Evolutionary conservation across 1,139 yeast genomes (phyloP).

Genomic region (Eremothecium gossypii): DNA sequence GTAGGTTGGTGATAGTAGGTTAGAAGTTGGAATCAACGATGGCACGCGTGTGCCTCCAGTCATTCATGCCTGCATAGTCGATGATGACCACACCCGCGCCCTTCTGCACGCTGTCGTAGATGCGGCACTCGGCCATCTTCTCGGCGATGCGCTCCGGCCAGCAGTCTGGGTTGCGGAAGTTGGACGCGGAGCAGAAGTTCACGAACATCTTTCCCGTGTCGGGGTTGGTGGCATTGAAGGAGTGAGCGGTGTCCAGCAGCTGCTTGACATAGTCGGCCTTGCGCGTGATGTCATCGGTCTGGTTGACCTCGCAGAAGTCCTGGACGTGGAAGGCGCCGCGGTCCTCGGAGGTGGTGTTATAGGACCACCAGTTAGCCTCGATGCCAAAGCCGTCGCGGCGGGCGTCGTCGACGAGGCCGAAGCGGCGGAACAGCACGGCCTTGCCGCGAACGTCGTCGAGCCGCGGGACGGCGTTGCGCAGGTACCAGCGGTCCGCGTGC

Average conservation of each 20-base stretch:
- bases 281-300: constrained; percentile 43
- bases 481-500: constrained; percentile 49
- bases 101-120: constrained; percentile 42
- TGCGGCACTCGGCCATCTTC: constrained; percentile 40
- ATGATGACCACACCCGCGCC: constrained; percentile 56
- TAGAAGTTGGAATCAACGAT: constrained; percentile 51
- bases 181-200: constrained; percentile 69
- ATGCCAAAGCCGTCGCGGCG: constrained; percentile 47
- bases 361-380: constrained; percentile 59
- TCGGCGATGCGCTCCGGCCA: constrained; percentile 67
- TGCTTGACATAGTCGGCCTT: constrained; percentile 52
- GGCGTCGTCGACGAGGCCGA: constrained; percentile 45
- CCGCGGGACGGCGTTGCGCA: constrained; percentile 47
- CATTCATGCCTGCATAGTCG: constrained; percentile 56
- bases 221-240: constrained; percentile 38
- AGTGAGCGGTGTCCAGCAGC: constrained; percentile 45
- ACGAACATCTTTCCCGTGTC: constrained; percentile 51
- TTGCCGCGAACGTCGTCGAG: constrained; percentile 61
- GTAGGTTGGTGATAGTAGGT: background rate
- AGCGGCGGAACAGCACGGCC: constrained; percentile 57
- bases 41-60: constrained; percentile 49
- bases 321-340: constrained; percentile 57
- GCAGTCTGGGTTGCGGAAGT: constrained; percentile 59
- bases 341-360: constrained; percentile 60
- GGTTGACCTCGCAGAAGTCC: constrained; percentile 61